Evolutionary conservation across 208 protist species (phyloP), one percentile per base, ranked within the genome.

Genomic region (Leishmania tropica): DNA sequence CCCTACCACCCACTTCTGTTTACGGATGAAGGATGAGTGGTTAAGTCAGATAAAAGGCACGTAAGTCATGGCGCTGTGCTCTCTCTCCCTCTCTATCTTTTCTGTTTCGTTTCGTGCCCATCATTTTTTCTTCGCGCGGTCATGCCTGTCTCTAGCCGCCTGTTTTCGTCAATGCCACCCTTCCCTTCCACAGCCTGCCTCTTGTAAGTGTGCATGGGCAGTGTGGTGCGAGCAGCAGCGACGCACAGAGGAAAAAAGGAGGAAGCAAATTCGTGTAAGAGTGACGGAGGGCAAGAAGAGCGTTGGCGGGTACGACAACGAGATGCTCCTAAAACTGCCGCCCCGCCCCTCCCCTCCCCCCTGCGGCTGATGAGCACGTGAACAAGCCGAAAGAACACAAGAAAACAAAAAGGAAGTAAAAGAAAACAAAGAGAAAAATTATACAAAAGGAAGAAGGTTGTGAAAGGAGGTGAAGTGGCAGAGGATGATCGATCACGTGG

Each of bases 11-110:
- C 17, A 42, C 2, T 45, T 53, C 28, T 67, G 2, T 47, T 37
- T 53, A 15, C 28, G 28, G 70, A 37, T 37, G 31, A 64, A 81
- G 15, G 17, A 60, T 28, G 40, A 17, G 35, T 73, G 4, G 19
- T 19, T 73, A 51, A 73, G 45, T 51, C 45, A 21, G 42, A 64
- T 70, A 80, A 80, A 31, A 80, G 19, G 17, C 19, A 19, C 21
- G 48, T 80, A 80, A 53, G 28, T 24, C 17, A 73, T 48, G 67
- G 40, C 40, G 6, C 67, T 3, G 19, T 74, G 35, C 70, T 74
- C 28, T 13, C 45, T 40, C 60, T 67, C 60, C n/a, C 60, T 31
- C 70, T 74, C 45, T 17, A 10, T 40, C 45, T 21, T 42, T 81
- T 28, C 78, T 45, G 0, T 58, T 60, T 10, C 37, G n/a, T 28